These are phyloP conservation scores for Salpingoeca rosetta DNA, from an alignment of 78 protist species.

Conservation along the genomic window DNA sequence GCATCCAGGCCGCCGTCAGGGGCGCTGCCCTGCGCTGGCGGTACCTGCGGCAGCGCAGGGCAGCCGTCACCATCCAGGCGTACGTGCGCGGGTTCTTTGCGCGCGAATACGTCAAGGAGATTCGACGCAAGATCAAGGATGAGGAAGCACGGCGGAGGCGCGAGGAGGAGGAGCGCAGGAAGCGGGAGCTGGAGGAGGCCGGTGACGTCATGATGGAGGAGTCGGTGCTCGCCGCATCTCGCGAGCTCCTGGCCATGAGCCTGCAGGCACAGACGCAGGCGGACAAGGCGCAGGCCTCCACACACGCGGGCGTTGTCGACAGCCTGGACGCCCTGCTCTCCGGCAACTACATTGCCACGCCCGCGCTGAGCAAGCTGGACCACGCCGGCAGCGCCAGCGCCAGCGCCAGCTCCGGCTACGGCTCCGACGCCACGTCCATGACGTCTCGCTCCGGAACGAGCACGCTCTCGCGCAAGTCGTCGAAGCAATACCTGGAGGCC, in stretches of 20 bases:
- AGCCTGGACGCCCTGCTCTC: too few relatives aligned
- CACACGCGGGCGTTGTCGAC: too few relatives aligned
- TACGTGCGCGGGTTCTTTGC: conserved; percentile 4
- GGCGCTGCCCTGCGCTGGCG: background rate
- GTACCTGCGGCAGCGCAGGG: background rate
- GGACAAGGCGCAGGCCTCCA: too few relatives aligned
- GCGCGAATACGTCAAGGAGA: background rate
- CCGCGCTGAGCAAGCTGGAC: too few relatives aligned
- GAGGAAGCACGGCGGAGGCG: background rate
- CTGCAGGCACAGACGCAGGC: background rate
- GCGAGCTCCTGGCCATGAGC: background rate
- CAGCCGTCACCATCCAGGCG: conserved; percentile 5
- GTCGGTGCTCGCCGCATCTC: background rate
- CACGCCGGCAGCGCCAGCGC: too few relatives aligned
- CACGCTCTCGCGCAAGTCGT: too few relatives aligned
- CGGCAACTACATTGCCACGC: too few relatives aligned
- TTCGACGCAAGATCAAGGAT: background rate
- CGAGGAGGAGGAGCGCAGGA: background rate
- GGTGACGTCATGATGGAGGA: background rate
- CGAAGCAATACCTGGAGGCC: too few relatives aligned
- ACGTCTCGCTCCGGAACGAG: too few relatives aligned
- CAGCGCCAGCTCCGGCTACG: too few relatives aligned
- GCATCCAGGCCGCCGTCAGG: background rate
- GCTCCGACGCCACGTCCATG: too few relatives aligned
- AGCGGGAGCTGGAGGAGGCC: background rate